Evolutionary conservation across 2,329 filamentous ascomycete species (phyloP), one percentile per base, ranked within the genome.

Genomic region (Aspergillus proliferans): DNA sequence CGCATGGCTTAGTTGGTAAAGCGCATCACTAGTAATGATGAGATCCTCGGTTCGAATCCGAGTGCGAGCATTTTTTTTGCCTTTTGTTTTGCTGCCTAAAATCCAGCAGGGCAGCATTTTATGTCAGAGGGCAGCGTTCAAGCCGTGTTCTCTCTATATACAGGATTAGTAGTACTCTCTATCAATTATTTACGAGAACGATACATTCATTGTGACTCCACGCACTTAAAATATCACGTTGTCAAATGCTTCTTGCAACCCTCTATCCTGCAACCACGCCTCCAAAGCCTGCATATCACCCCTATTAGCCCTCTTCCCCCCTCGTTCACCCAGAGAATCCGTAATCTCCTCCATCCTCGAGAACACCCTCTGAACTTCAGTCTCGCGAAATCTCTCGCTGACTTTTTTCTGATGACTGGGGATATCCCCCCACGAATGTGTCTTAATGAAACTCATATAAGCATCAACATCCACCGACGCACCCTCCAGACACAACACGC

Each of bases 381-480:
- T 65, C 50, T 68, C 59, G 3, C 65, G 59, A 49, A 62, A 68
- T 8, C 63, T 63, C 66, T 83, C 81, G 58, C 76, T 81, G 34
- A 83, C 80, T 56, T 83, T 83, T 55, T 83, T 83, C 52, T 83
- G 81, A 49, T 81, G 74, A 15, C 77, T 72, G 0, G 81, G 81
- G 5, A 83, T 83, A 60, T 83, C 80, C 0, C 79, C 76, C 81
- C 81, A 83, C 47, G 77, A 81, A 55, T 82, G 76, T 5, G 79
- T 83, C 64, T 82, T 82, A 66, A 83, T 83, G 49, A 79, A 82
- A 24, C 72, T 76, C 81, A 83, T 83, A 55, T 81, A 83, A 8
- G 73, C 74, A 48, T 83, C 80, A 2, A 83, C 73, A 22, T 68
- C 60, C 6, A 56, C 44, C 0, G 77, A 76, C 0, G 47, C 60